phyloP scores from a whole-genome alignment of 306 rosid species.

The Dryas drummondii region DNA sequence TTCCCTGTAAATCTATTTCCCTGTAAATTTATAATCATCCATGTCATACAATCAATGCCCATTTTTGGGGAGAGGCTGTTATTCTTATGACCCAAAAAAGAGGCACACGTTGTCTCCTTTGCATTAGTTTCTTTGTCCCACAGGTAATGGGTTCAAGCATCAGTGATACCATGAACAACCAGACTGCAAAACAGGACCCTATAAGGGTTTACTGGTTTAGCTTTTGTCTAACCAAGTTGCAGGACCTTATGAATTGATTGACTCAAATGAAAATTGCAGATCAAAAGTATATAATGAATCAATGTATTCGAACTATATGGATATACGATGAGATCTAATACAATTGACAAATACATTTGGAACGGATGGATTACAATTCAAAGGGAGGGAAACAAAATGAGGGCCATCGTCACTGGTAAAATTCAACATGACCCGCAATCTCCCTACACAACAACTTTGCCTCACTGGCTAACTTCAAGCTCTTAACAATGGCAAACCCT shows the following conservation, averaged over 20 bases:
- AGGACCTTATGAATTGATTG: background rate
- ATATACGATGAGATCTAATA: background rate
- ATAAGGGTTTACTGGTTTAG: background rate
- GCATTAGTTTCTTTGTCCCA: background rate
- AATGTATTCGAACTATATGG: background rate
- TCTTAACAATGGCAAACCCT: conserved; percentile 67
- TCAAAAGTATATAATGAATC: background rate
- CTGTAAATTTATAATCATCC: background rate
- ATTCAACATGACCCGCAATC: conserved; percentile 76
- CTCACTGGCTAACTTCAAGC: conserved; percentile 68
- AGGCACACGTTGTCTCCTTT: background rate
- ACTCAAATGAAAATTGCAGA: background rate
- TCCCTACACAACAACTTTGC: conserved; percentile 78
- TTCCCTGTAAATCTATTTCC: background rate
- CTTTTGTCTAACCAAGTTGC: background rate
- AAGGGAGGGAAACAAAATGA: conserved; percentile 17
- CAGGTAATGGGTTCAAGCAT: background rate
- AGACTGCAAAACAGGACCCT: background rate
- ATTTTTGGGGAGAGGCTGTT: background rate
- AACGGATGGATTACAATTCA: background rate
- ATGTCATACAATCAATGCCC: background rate
- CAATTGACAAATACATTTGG: conserved; percentile 4
- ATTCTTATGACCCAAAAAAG: background rate
- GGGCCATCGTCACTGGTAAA: conserved; percentile 39
- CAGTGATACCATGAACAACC: background rate